Base-by-base conservation (phyloP, 768 basidiomycete species). In the Leccinum obscurum region DNA sequence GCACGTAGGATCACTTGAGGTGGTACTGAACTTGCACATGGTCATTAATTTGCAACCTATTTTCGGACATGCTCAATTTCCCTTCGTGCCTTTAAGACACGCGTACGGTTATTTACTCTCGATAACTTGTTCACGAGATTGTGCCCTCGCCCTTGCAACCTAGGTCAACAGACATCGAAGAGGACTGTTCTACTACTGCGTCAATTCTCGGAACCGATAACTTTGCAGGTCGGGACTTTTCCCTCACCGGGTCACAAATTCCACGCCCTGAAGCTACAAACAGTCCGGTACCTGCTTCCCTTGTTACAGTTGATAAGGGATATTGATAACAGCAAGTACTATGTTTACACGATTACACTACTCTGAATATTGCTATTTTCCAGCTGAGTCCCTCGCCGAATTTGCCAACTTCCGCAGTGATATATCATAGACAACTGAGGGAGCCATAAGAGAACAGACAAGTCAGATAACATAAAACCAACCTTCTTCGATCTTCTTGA, bases 401-500 rank as follows among this genome's bases (percentile, higher is more conserved):
- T 71, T 68, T 3, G 77, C 79, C 48, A 93, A 77, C 65, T 85
- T 90, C 41, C 92, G 81, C 35, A 93, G 75, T 37, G 91, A 91
- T 15, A 93, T 85, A 70, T 93, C 92, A 67, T 93, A 93, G 2
- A 93, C 92, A 53, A 93, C 91, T 93, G 62, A 22, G 58, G 39
- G 26, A 57, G 44, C 13, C 22, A 28, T 20, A 48, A 51, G 62
- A 48, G 51, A 57, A 41, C 56, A 51, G 34, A 37, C 34, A 15
- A 35, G 15, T 35, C n/a, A 14, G 35, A 37, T 53, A 56, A 50
- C n/a, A 49, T 52, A 15, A 26, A 30, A 64, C 78, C 52, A 58
- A 84, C 92, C 91, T 86, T 93, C 92, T 76, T 93, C 91, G 17
- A 93, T 89, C 67, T 92, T 92, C 72, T 92, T 92, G 62, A 93